phyloP scores from a whole-genome alignment of 2,329 filamentous ascomycete species.

The Fusarium pseudocircinatum region DNA sequence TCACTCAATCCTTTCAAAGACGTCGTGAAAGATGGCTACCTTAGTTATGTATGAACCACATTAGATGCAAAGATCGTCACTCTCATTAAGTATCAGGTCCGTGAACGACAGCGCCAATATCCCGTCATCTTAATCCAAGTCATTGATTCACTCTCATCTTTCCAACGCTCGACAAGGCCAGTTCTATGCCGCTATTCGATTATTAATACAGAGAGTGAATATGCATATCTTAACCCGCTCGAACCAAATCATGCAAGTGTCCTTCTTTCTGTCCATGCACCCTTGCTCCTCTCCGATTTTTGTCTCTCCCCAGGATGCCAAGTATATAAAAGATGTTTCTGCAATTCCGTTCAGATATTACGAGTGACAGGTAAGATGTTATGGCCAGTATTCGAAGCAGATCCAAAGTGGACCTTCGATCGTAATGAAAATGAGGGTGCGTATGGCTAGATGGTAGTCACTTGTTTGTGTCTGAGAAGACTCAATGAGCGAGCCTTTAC shows the following conservation, averaged over 20 bases:
- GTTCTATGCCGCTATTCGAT: slow-evolving; percentile 29
- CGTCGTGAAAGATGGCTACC: neutral
- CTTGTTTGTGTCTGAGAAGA: neutral
- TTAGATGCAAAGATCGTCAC: slow-evolving; percentile 32
- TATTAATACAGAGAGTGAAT: slow-evolving; percentile 29
- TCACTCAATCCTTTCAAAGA: neutral
- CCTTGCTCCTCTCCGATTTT: slow-evolving; percentile 1
- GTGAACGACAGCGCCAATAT: slow-evolving; percentile 23
- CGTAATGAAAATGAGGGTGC: neutral
- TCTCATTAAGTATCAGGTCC: slow-evolving; percentile 33
- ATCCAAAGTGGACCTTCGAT: neutral
- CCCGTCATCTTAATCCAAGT: neutral
- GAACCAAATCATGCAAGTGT: slow-evolving; percentile 19
- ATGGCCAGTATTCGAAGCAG: neutral
- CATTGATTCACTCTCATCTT: slow-evolving; percentile 14
- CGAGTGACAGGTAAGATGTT: neutral
- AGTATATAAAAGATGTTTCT: slow-evolving; percentile 6
- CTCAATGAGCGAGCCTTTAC: slow-evolving; percentile 10
- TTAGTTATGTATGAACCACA: neutral
- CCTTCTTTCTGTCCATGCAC: neutral
- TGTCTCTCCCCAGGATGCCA: slow-evolving; percentile 12
- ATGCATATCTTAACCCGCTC: slow-evolving; percentile 16
- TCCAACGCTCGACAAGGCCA: slow-evolving; percentile 12
- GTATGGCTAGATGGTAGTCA: neutral
- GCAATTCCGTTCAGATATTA: slow-evolving; percentile 12